Evolutionary conservation across 1,284 basidiomycete species (phyloP).

Genomic region (Butyriboletus appendiculatus): DNA sequence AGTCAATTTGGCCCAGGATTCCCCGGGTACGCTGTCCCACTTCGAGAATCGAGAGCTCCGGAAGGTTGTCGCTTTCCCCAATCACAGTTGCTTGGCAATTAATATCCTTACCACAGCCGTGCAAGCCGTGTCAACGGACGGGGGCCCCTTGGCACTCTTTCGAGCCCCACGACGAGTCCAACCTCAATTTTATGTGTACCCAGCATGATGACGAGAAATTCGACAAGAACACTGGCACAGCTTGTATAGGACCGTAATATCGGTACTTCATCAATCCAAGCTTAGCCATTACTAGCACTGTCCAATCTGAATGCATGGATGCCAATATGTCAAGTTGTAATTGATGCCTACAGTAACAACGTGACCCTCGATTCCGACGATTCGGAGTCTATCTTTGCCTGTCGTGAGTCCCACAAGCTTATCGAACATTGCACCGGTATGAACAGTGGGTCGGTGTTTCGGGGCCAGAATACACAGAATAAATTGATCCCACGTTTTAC

Average conservation of each 20-base stretch:
- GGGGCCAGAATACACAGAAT: background rate
- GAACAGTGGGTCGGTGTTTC: conserved; percentile 3
- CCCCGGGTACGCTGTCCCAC: background rate
- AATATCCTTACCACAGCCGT: background rate
- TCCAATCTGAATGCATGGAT: background rate
- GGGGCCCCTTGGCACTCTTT: background rate
- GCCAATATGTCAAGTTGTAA: background rate
- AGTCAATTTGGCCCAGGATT: background rate
- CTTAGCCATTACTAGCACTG: conserved; percentile 4
- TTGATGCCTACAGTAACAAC: background rate
- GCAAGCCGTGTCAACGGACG: background rate
- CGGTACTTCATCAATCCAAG: conserved; percentile 1
- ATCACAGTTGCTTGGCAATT: background rate
- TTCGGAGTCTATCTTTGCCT: background rate
- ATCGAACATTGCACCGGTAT: conserved; percentile 17
- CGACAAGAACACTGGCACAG: conserved; percentile 13
- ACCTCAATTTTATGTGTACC: background rate
- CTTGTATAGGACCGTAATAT: conserved; percentile 1
- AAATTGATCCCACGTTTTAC: conserved; percentile 3
- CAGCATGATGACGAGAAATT: background rate
- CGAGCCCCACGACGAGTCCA: background rate
- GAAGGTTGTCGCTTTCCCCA: background rate
- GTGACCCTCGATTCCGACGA: background rate
- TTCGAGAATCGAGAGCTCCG: too few species aligned
- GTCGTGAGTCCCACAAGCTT: background rate